These are phyloP conservation scores for Cyamopsis tetragonoloba DNA, from an alignment of 306 rosid species.

Conservation along the genomic window DNA sequence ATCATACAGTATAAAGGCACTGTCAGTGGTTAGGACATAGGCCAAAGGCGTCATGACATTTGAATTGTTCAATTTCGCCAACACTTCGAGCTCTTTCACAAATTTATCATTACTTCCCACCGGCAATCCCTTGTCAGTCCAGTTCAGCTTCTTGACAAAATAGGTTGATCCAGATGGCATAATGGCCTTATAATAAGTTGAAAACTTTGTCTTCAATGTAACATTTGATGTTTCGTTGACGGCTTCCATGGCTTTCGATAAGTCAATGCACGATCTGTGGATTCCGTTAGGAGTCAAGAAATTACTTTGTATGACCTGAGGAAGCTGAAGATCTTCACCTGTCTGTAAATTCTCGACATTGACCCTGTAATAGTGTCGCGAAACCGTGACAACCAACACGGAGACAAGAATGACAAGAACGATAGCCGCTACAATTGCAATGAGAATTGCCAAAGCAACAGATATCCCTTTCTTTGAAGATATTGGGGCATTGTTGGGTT, in stretches of 20 bases:
- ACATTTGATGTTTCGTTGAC: constrained; percentile 55
- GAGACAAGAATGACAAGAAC: constrained; percentile 37
- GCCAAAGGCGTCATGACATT: constrained; percentile 92
- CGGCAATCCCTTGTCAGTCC: constrained; percentile 72
- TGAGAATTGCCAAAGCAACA: constrained; percentile 32
- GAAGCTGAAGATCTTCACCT: constrained; percentile 36
- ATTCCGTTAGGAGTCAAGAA: constrained; percentile 58
- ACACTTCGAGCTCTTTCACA: constrained; percentile 48
- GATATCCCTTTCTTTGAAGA: constrained; percentile 30
- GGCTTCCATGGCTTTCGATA: constrained; percentile 69
- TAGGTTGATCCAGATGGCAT: constrained; percentile 77
- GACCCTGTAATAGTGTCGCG: constrained; percentile 44
- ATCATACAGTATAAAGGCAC: constrained; percentile 66
- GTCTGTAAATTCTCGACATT: constrained; percentile 40
- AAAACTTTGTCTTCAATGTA: constrained; percentile 70
- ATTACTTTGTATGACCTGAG: constrained; percentile 48
- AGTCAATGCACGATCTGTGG: constrained; percentile 70
- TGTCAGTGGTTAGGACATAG: constrained; percentile 57
- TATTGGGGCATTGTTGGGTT: neutral
- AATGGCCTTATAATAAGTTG: constrained; percentile 66
- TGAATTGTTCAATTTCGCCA: constrained; percentile 82
- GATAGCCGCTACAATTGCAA: constrained; percentile 50
- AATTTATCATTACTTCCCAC: constrained; percentile 55
- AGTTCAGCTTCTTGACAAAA: constrained; percentile 78
- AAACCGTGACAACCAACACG: constrained; percentile 34